Conservation (phyloP, 352 stramenopile species). For the Globisporangium uncinulatum region DNA sequence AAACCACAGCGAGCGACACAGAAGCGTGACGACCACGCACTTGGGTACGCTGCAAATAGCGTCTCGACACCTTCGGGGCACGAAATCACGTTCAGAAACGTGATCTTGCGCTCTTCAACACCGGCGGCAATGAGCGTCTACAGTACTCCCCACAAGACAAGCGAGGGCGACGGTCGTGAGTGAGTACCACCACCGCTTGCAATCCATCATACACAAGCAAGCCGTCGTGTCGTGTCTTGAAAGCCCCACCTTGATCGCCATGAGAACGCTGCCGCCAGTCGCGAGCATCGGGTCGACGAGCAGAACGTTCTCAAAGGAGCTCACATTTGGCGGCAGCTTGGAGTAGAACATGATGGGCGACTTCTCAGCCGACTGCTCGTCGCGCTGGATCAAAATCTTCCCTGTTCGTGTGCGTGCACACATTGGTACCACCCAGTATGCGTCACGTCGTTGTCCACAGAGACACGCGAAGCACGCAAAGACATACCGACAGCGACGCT, state of each 20-base stretch:
- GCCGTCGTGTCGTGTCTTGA: too few species aligned
- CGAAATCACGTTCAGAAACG: constrained; percentile 95
- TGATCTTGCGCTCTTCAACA: constrained; percentile 87
- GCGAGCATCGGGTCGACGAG: constrained; percentile 97
- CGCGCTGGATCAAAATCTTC: constrained; percentile 97
- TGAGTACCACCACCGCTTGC: neutral
- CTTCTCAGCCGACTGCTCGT: constrained; percentile 88
- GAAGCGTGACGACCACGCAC: constrained; percentile 39
- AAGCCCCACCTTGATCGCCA: constrained; percentile 82
- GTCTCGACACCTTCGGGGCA: constrained; percentile 86
- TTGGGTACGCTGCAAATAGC: constrained; percentile 70
- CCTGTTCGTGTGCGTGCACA: constrained; percentile 22
- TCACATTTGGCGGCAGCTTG: constrained; percentile 89
- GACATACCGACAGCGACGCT: constrained; percentile 67
- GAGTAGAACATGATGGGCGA: constrained; percentile 91
- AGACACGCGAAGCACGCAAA: neutral
- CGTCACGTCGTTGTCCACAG: neutral
- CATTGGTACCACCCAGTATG: neutral
- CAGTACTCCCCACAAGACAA: neutral
- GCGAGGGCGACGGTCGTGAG: neutral
- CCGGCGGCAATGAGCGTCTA: constrained; percentile 80
- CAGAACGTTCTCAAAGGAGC: constrained; percentile 83
- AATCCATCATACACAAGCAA: neutral
- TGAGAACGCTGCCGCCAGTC: constrained; percentile 84
- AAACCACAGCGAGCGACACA: neutral